Evolutionary conservation across 2,329 filamentous ascomycete genomes (phyloP), one percentile per base, ranked within the genome.

Genomic region (Colletotrichum sp.): DNA sequence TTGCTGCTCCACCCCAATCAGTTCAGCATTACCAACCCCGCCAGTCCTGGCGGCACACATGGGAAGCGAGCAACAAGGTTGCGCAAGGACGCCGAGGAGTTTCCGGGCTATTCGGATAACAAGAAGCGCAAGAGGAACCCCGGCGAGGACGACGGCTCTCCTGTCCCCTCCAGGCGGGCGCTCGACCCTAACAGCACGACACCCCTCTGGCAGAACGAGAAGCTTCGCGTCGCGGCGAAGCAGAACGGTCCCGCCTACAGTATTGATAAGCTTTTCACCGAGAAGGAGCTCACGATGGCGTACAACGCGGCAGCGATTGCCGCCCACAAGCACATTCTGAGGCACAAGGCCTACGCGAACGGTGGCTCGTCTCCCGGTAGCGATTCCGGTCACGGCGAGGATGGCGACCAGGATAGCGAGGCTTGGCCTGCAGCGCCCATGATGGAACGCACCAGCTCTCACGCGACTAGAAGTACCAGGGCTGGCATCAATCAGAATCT

Each of bases 241-340:
- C 89, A 92, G 79, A 89, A 90, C 24, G 92, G 90, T 10, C 89
- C 91, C 0, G 84, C 92, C 3, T 93, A 93, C 82, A 93, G 90
- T 81, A 90, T 94, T 75, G 92, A 94, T 79, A 93, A 93, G 85
- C 89, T 94, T 49, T 94, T 94, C 67, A 94, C 92, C 0, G 92
- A 94, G 79, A 93, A 93, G 83, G 92, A 94, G 84, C 87, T 94
- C 34, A 88, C 90, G 6, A 89, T 94, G 86, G 91, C 91, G 32
- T 93, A 93, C 82, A 93, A 93, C 76, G 85, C 87, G 6, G 90
- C 92, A 7, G 92, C 92, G 34, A 80, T 93, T 24, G 92, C 92
- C 3, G 89, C 92, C 10, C 90, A 93, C 81, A 90, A 91, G 77
- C 90, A 92, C 80, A 88, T 93, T 72, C 83, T 92, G 68, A 89